Evolutionary conservation across 345 rosid genomes (phyloP), one percentile per base, ranked within the genome.

Genomic region (Linum tenue): DNA sequence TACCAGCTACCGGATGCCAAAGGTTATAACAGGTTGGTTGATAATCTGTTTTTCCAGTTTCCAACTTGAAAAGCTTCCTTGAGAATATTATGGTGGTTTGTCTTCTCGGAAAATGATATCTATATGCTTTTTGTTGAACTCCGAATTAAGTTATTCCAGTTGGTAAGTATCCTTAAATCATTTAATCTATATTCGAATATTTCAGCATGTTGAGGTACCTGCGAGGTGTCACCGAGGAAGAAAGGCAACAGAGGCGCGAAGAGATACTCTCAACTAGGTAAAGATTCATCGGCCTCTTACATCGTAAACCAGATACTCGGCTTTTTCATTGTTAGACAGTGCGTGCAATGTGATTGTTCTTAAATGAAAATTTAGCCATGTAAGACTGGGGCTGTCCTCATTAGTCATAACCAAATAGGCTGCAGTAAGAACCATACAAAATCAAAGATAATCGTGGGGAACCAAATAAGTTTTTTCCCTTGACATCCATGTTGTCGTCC

Each of bases 1-100:
- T 92, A 92, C 77, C 99, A 92, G 78, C 82, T 92, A 39, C 97
- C 98, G 42, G 98, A 90, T 80, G 98, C 99, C 74, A 94, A 90
- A 79, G 99, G 99, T 78, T 94, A 90, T 57, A 90, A 95, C 70
- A 88, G 99, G 99, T 90, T 84, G 43, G 79, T 39, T 59, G 39
- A 39, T 3, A 22, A 16, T 14, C 43, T 22, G 31, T 22, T 22
- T 22, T 22, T 22, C 31, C 31, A 22, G 31, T 22, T 22, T 22
- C 31, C 31, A 22, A 22, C 31, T 22, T 22, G 31, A 22, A 22
- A 22, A 22, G 31, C 0, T 22, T 22, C 31, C 31, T 22, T 22
- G 31, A 22, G 31, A 22, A 0, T 22, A 22, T 22, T 22, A 22
- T 22, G 31, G 31, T 22, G 9, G 53, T 48, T 48, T 48, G 9